A percentile compares a stretch with the other conserved stretches of the same genome.
These are phyloP conservation scores for Malassezia caprae DNA, from an alignment of 1,284 basidiomycete genomes.

Conservation along the genomic window DNA sequence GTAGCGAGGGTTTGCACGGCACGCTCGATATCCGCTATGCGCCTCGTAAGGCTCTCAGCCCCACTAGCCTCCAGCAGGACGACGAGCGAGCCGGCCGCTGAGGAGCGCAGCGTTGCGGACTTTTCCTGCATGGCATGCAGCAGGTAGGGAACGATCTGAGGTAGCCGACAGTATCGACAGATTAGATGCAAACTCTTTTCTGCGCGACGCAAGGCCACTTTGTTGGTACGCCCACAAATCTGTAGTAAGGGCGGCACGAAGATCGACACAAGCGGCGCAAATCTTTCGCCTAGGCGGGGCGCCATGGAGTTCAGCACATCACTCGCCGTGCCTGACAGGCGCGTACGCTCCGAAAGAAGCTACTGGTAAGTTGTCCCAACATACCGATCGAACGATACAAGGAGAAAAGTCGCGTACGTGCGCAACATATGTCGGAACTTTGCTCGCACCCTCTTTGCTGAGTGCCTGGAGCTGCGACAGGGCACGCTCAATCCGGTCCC, in stretches of 20 bases:
- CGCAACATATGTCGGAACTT: slow-evolving; percentile 23
- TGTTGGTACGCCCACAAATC: slow-evolving; percentile 52
- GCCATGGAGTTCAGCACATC: slow-evolving; percentile 52
- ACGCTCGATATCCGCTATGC: slow-evolving; percentile 48
- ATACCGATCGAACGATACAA: slow-evolving; percentile 23
- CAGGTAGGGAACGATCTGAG: slow-evolving; percentile 46
- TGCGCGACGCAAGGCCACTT: slow-evolving; percentile 51
- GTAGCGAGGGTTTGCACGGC: slow-evolving; percentile 50
- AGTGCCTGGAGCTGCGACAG: slow-evolving; percentile 28
- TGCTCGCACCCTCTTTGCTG: slow-evolving; percentile 35
- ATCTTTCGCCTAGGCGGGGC: slow-evolving; percentile 49
- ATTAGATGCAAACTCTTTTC: slow-evolving; percentile 51
- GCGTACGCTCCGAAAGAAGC: slow-evolving; percentile 52
- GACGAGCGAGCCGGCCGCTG: slow-evolving; percentile 20
- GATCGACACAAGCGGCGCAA: slow-evolving; percentile 49
- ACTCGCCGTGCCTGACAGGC: slow-evolving; percentile 51
- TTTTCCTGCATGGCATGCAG: slow-evolving; percentile 50
- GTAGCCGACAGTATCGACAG: slow-evolving; percentile 49
- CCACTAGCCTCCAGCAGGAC: slow-evolving; percentile 44
- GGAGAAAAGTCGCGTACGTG: slow-evolving; percentile 22
- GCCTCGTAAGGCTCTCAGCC: slow-evolving; percentile 34
- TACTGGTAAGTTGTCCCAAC: slow-evolving; percentile 17
- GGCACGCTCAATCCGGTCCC: slow-evolving; percentile 32
- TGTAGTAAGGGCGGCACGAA: slow-evolving; percentile 51
- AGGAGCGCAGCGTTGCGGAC: slow-evolving; percentile 24